Percentiles rank a stretch among this genome's conserved stretches.
phyloP scores from a whole-genome alignment of 805 yeast genomes.

The Helenozyma baotianmanensis region DNA sequence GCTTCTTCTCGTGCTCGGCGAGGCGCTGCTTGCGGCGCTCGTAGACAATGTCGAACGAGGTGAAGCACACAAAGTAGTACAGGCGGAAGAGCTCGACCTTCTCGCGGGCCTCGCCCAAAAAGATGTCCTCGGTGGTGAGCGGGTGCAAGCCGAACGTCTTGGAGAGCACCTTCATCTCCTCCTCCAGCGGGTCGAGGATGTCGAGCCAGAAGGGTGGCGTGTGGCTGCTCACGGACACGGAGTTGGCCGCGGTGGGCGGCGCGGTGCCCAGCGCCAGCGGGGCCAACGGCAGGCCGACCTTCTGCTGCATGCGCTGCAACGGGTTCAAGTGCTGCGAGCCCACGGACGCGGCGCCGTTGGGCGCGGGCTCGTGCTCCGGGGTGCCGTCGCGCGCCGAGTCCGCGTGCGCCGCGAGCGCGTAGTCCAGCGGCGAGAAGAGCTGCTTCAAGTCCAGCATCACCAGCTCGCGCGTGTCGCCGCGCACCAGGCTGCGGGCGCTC shows the following conservation, averaged over 20 bases:
- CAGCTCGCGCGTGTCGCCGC: too few species aligned
- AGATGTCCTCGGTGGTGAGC: constrained; percentile 91
- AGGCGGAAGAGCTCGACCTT: constrained; percentile 89
- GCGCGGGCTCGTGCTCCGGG: too few species aligned
- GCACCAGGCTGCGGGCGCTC: too few species aligned
- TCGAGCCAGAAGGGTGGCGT: constrained; percentile 74
- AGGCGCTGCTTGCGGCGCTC: constrained; percentile 56
- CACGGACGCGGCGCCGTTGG: too few species aligned
- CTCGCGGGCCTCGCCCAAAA: constrained; percentile 89
- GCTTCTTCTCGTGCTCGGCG: constrained; percentile 40
- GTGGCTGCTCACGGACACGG: constrained; percentile 8
- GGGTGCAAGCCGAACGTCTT: constrained; percentile 96
- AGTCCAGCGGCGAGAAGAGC: too few species aligned
- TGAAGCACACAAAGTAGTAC: constrained; percentile 87
- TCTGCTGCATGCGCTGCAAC: constrained; percentile 3
- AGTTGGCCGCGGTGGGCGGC: constrained; percentile 6
- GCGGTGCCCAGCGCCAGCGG: not conserved
- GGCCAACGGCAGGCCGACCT: constrained; percentile 4
- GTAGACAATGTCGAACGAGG: constrained; percentile 58
- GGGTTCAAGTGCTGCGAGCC: too few species aligned
- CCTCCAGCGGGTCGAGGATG: constrained; percentile 89
- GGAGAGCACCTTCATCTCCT: constrained; percentile 88
- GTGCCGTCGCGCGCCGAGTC: too few species aligned
- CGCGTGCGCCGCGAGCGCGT: too few species aligned
- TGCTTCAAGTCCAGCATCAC: too few species aligned